Evolutionary conservation across 2,329 filamentous ascomycete species (phyloP).

Genomic region (Aspergillus sp.): DNA sequence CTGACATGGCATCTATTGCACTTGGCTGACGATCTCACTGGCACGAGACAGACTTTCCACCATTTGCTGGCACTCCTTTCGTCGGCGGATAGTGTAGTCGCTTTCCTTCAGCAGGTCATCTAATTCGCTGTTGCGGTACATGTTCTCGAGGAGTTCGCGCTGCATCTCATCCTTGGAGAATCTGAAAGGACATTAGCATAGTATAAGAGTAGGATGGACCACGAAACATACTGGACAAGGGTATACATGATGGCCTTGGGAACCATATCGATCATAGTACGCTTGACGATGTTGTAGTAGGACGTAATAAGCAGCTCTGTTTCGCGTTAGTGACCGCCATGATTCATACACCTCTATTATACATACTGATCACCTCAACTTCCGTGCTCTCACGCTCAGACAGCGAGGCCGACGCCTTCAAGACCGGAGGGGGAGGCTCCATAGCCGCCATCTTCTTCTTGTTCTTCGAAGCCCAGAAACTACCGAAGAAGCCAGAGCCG

Average conservation of each 20-base stretch:
- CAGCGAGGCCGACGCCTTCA: slow-evolving; percentile 91
- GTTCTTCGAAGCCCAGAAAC: slow-evolving; percentile 98
- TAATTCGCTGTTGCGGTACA: slow-evolving; percentile 88
- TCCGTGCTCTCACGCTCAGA: slow-evolving; percentile 94
- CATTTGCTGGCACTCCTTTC: slow-evolving; percentile 99
- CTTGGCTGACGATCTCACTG: slow-evolving; percentile 90
- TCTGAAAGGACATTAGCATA: slow-evolving; percentile 46
- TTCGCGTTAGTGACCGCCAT: slow-evolving; percentile 14
- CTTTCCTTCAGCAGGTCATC: slow-evolving; percentile 97
- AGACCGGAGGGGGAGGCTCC: slow-evolving; percentile 87
- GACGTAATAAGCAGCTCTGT: slow-evolving; percentile 90
- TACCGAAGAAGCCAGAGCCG: slow-evolving; percentile 86
- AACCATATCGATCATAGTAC: slow-evolving; percentile 99
- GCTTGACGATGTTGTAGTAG: slow-evolving; percentile 97
- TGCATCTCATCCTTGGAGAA: slow-evolving; percentile 99
- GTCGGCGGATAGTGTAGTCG: slow-evolving; percentile 89
- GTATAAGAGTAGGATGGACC: too few relatives aligned
- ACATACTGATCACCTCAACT: slow-evolving; percentile 95
- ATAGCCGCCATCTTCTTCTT: slow-evolving; percentile 99
- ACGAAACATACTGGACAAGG: slow-evolving; percentile 77
- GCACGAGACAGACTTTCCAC: slow-evolving; percentile 88
- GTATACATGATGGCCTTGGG: slow-evolving; percentile 99
- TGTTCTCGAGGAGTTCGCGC: slow-evolving; percentile 90
- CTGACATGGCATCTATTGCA: slow-evolving; percentile 47
- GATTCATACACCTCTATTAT: too few relatives aligned